A percentile compares a stretch with the other conserved stretches of the same genome.
These are phyloP conservation scores for Cicer bijugum DNA, from an alignment of 306 rosid genomes.

Conservation along the genomic window DNA sequence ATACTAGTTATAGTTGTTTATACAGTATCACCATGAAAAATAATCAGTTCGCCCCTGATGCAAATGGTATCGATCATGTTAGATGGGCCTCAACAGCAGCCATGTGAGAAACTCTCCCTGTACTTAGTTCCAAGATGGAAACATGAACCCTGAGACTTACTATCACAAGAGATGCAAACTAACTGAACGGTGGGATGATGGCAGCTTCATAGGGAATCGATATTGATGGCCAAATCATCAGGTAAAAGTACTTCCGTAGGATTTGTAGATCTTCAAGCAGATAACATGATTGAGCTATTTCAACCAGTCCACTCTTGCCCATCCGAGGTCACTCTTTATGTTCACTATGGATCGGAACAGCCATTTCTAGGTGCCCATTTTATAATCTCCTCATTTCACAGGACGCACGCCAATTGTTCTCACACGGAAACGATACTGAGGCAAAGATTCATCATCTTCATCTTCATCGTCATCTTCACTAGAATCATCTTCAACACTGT, in stretches of 20 bases:
- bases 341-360: constrained; percentile 32
- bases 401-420: constrained; percentile 77
- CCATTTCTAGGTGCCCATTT: constrained; percentile 19
- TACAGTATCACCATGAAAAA: constrained; percentile 10
- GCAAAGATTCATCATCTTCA: constrained; percentile 71
- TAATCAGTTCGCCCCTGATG: background rate
- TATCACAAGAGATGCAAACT: constrained; percentile 35
- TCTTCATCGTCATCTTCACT: constrained; percentile 72
- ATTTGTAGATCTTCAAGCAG: constrained; percentile 34
- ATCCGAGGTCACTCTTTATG: constrained; percentile 15
- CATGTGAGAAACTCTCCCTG: constrained; percentile 29
- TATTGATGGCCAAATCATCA: constrained; percentile 7
- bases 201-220: constrained; percentile 34
- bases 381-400: constrained; percentile 60
- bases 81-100: background rate
- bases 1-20: background rate
- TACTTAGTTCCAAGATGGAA: constrained; percentile 14
- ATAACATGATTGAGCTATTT: constrained; percentile 39
- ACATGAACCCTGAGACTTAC: constrained; percentile 32
- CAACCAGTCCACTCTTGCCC: constrained; percentile 21
- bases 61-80: background rate
- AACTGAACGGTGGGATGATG: constrained; percentile 19
- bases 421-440: constrained; percentile 80
- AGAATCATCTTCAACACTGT: constrained; percentile 87
- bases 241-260: constrained; percentile 4